Base-by-base conservation (phyloP, 2,329 filamentous ascomycete species). In the Colletotrichum sansevieriae region DNA sequence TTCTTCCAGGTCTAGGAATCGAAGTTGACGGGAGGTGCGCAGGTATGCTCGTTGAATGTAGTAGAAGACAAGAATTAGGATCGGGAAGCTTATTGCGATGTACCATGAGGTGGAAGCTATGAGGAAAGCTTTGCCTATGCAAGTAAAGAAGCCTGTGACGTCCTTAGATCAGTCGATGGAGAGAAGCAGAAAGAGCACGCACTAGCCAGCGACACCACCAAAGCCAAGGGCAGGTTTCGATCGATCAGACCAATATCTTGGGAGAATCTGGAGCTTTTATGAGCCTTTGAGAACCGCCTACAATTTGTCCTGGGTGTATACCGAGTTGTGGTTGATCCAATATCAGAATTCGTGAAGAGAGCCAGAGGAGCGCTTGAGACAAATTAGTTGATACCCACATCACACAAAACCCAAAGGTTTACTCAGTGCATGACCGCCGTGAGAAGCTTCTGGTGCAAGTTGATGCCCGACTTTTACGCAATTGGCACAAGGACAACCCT, bases 1-100 rank as follows among this genome's bases (percentile, higher is more conserved):
- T 13, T 78, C 76, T 66, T 83, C 81, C 1, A 83, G 75, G 29
- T 83, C 81, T 6, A 83, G 73, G 5, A 81, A 73, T 5, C 82
- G 78, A 3, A 83, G 72, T 57, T 83, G 82, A 1, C 82, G 76
- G 1, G 82, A 83, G 1, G 82, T 84, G 37, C 77, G 76, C 0
- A 84, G 78, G 58, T 83, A 83, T 33, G 76, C 79, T 8, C 76
- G 75, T 68, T 82, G 80, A 22, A 79, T 65, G n/a, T 73, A 56
- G 60, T 76, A 80, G 22, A 79, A 69, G 8, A 72, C 65, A 2
- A 74, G 58, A 4, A 75, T 49, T 10, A 75, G 67, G 73, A 71
- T 5, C 73, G 76, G 52, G 74, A 71, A 79, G 4, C 77, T 78
- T n/a, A 80, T 78, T 7, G 78, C 79, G 2, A 80, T 78, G 63